phyloP scores from a whole-genome alignment of 371 early-diverging fungal genomes.

The Syncephalastrum contaminatum region DNA sequence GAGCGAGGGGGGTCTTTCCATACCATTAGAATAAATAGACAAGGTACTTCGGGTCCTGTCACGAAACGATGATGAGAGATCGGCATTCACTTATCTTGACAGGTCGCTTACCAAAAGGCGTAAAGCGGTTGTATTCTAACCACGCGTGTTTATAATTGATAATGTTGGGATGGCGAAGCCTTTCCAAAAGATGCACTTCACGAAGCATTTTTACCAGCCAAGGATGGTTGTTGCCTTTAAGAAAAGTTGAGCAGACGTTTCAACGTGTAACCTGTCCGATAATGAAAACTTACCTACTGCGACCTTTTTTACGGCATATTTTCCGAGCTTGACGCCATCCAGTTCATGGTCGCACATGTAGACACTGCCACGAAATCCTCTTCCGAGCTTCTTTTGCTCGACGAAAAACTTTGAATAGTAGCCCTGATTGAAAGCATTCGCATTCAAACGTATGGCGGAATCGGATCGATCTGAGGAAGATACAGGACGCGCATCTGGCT shows the following conservation, averaged over 20 bases:
- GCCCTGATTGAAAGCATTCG: conserved; percentile 79
- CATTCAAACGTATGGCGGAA: conserved; percentile 25
- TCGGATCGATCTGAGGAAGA: not conserved
- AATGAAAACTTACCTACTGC: conserved; percentile 63
- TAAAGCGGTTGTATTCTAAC: conserved; percentile 82
- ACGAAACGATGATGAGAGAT: not conserved
- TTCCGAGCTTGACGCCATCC: conserved; percentile 78
- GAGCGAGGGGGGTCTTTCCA: not conserved
- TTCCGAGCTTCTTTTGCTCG: conserved; percentile 82
- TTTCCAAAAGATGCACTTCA: conserved; percentile 90
- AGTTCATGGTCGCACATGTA: conserved; percentile 87
- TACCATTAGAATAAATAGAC: conserved; percentile 92
- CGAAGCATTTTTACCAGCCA: conserved; percentile 94
- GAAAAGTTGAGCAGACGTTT: not conserved
- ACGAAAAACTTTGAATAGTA: conserved; percentile 95
- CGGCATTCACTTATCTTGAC: not conserved
- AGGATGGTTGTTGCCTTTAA: conserved; percentile 69
- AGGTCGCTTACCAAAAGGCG: conserved; percentile 64
- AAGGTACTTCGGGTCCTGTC: conserved; percentile 82
- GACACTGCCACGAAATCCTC: conserved; percentile 90
- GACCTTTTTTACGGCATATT: conserved; percentile 93
- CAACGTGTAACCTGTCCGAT: not conserved
- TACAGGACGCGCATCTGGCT: not conserved
- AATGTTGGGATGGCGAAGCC: conserved; percentile 87
- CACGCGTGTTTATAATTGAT: conserved; percentile 93